Conservation (phyloP, 1,284 basidiomycete species). For the Tetrapyrgos nigripes region DNA sequence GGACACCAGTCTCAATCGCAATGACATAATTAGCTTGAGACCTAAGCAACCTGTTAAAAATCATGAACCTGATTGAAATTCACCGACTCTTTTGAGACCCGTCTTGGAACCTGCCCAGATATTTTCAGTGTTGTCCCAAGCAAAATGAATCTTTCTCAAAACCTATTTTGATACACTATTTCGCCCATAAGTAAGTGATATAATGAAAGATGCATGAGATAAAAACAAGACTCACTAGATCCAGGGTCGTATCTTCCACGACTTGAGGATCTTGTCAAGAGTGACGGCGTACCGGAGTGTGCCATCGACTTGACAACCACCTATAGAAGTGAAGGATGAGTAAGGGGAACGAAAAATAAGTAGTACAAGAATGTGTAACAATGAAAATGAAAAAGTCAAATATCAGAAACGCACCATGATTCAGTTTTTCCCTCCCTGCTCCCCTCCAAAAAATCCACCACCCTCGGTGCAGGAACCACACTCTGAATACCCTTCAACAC, state of each 20-base stretch:
- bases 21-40: no score
- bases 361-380: background rate
- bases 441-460: constrained; percentile 47
- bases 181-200: no score
- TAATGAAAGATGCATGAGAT: no score
- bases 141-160: no score
- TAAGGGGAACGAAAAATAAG: background rate
- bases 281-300: constrained; percentile 76
- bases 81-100: no score
- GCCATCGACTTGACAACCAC: constrained; percentile 84
- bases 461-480: constrained; percentile 70
- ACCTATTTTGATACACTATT: no score
- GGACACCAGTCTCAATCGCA: no score
- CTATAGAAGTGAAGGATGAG: constrained; percentile 35
- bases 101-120: no score
- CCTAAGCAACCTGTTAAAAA: no score
- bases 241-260: constrained; percentile 51
- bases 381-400: background rate
- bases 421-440: constrained; percentile 75
- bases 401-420: constrained; percentile 63
- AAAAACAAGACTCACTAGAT: background rate
- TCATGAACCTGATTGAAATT: no score
- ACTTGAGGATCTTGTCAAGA: constrained; percentile 66
- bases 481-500: constrained; percentile 75
- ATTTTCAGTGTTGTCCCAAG: no score